A percentile compares a stretch with the other conserved stretches of the same genome.
Conservation (phyloP, 345 rosid species). For the Theobroma cacao region DNA sequence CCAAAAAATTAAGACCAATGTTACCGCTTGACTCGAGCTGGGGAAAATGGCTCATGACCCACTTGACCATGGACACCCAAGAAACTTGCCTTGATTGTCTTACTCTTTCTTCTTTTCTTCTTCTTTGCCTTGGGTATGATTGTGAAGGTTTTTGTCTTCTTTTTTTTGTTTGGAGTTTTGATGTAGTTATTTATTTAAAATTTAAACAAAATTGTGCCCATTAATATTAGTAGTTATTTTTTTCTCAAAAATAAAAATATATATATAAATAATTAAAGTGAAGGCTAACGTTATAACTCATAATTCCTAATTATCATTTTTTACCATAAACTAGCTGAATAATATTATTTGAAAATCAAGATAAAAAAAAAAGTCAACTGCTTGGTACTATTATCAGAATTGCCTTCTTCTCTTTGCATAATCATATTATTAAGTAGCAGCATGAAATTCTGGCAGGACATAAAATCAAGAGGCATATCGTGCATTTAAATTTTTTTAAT, state of each 20-base stretch:
- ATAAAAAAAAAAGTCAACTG: neutral
- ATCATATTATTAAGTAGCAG: no score
- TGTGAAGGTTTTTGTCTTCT: no score
- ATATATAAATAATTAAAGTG: no score
- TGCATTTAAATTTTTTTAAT: neutral
- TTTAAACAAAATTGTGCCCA: no score
- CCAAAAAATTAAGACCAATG: neutral
- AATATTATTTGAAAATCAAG: neutral
- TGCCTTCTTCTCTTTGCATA: no score
- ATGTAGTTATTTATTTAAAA: no score
- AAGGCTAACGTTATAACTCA: no score
- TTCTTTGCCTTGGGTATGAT: neutral
- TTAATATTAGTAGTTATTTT: no score
- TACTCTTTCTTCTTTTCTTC: neutral
- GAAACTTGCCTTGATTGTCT: neutral
- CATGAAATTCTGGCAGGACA: neutral
- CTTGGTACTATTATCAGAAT: neutral
- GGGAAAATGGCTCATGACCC: neutral
- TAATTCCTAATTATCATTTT: neutral
- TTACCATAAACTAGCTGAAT: neutral
- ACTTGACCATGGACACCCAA: neutral
- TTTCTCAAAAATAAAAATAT: no score
- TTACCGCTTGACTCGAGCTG: no score
- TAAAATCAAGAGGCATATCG: constrained; percentile 7
- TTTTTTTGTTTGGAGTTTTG: no score